Evolutionary conservation across 768 basidiomycete species (phyloP).

Genomic region (Agaricus subrufescens): DNA sequence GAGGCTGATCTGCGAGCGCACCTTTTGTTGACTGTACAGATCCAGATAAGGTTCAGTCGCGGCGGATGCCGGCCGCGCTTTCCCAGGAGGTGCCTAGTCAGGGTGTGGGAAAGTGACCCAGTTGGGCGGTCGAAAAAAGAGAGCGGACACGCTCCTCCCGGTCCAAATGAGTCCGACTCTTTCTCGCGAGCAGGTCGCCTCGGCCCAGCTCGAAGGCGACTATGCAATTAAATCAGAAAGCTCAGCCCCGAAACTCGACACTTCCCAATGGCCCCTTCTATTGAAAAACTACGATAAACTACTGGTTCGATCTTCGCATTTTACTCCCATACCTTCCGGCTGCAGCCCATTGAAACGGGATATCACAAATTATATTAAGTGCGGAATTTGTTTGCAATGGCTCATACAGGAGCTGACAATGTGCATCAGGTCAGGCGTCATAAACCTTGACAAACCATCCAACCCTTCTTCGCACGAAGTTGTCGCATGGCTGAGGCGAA

Average conservation of each 20-base stretch:
- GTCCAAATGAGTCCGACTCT: slow-evolving; percentile 43
- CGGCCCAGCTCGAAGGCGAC: slow-evolving; percentile 71
- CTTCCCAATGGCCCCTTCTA: slow-evolving; percentile 95
- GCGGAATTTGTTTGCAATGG: slow-evolving; percentile 14
- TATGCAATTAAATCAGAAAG: slow-evolving; percentile 80
- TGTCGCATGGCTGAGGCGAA: slow-evolving; percentile 97
- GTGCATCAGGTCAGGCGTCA: slow-evolving; percentile 81
- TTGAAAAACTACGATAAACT: slow-evolving; percentile 99
- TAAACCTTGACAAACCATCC: slow-evolving; percentile 97
- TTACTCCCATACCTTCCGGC: slow-evolving; percentile 94
- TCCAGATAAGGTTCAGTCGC: slow-evolving; percentile 28
- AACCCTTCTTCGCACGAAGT: slow-evolving; percentile 99
- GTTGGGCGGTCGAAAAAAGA: slow-evolving; percentile 8
- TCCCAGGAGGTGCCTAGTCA: no score
- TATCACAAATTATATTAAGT: slow-evolving; percentile 89
- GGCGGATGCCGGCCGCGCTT: slow-evolving; percentile 12
- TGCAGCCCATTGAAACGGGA: slow-evolving; percentile 95
- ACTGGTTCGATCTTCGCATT: slow-evolving; percentile 91
- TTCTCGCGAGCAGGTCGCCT: slow-evolving; percentile 64
- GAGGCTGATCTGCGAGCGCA: slow-evolving; percentile 15
- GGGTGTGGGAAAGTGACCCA: no score
- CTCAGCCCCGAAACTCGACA: slow-evolving; percentile 75
- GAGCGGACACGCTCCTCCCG: slow-evolving; percentile 7
- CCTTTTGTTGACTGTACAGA: slow-evolving; percentile 51
- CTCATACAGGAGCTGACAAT: slow-evolving; percentile 6